Evolutionary conservation across 179 eudicot species (phyloP).

Genomic region (Heliamphora pulchella): DNA sequence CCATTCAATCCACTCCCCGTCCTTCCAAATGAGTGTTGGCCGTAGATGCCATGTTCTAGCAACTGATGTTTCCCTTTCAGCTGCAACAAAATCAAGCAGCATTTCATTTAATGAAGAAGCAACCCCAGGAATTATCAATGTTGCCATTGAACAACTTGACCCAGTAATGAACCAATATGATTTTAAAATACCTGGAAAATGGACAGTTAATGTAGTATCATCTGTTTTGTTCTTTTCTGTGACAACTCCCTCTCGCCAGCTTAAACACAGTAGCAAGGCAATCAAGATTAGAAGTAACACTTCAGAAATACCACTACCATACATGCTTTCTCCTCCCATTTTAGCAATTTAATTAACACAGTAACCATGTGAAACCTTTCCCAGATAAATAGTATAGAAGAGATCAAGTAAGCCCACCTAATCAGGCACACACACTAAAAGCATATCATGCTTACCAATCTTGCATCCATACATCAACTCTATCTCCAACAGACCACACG

Average conservation of each 20-base stretch:
- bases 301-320: neutral
- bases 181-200: constrained; percentile 67
- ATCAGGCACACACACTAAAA: neutral
- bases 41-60: constrained; percentile 83
- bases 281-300: constrained; percentile 5
- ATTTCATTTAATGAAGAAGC: neutral
- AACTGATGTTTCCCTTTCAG: constrained; percentile 58
- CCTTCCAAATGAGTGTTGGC: constrained; percentile 70
- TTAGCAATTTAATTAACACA: neutral
- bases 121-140: neutral
- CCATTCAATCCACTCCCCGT: constrained; percentile 79
- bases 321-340: neutral
- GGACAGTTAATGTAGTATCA: constrained; percentile 55
- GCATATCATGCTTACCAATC: constrained; percentile 51
- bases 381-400: neutral
- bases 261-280: constrained; percentile 25
- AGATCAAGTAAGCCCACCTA: neutral
- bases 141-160: constrained; percentile 4
- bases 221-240: constrained; percentile 69
- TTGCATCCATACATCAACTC: constrained; percentile 75
- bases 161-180: neutral
- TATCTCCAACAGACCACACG: constrained; percentile 76
- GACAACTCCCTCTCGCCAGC: constrained; percentile 95
- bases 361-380: neutral
- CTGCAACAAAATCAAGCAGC: constrained; percentile 35